Base-by-base conservation (phyloP, 2,329 filamentous ascomycete species). In the Arthrobotrys musiformis region DNA sequence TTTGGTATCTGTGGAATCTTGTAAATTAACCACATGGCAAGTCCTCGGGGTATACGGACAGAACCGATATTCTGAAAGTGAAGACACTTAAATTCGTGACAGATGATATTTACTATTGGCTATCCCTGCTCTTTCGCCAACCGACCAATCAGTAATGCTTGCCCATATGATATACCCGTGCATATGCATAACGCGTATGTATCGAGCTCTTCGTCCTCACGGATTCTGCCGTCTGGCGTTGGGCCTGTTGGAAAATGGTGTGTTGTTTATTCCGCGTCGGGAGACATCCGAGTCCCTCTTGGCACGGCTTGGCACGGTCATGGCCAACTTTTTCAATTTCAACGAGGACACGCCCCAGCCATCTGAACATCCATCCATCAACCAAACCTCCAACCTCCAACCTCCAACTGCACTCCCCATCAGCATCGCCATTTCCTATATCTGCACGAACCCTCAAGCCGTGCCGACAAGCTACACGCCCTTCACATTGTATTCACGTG, bases 261-360 rank as follows among this genome's bases (percentile, higher is more conserved):
- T 26, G 67, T 70, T 70, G 67, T 15, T n/a, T 63, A 56, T 46
- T 56, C 63, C 56, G 67, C 35, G 46, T 48, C 26, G 48, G 54
- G 15, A 58, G 40, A 13, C 54, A 58, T 58, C 30, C 28, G n/a
- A 7, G 15, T 26, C 11, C n/a, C 5, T 9, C 40, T 54, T 40
- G 63, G 50, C 35, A 17, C n/a, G 50, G 7, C 64, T 70, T 62
- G 67, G 67, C 67, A 17, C 33, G 30, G 33, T 37, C 37, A 61
- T 54, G 44, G 42, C 54, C 37, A 44, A 42, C 35, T 60, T 69
- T 52, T 50, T 48, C 44, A 26, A 26, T 13, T n/a, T n/a, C 40
- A 22, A 19, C 11, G n/a, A 37, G 48, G 48, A 56, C 62, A 54
- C 33, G 30, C 26, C 54, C 54, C 64, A 63, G 37, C 68, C 68